A percentile compares a stretch with the other conserved stretches of the same genome.
These are phyloP conservation scores for Penicillium psychrofluorescens DNA, from an alignment of 495 filamentous ascomycete genomes.

Conservation along the genomic window DNA sequence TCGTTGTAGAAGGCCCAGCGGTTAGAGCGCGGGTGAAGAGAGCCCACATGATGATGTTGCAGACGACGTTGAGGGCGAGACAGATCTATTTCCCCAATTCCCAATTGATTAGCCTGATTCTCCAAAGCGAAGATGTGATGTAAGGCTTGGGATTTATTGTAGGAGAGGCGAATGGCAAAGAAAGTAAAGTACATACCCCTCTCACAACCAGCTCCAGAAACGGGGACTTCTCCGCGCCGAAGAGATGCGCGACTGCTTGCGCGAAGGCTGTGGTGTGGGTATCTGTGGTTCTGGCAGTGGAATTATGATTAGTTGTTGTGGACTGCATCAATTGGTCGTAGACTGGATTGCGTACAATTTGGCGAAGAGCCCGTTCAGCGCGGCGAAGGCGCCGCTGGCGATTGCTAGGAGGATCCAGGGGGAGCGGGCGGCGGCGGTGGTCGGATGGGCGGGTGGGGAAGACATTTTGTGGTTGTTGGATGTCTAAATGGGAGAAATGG, in stretches of 20 bases:
- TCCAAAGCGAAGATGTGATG: too few species aligned
- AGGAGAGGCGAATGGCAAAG: background rate
- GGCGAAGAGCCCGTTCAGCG: constrained; percentile 92
- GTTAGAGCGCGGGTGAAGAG: constrained; percentile 78
- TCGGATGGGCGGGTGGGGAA: background rate
- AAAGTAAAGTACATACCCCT: constrained; percentile 48
- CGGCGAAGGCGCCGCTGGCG: constrained; percentile 82
- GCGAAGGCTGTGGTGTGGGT: constrained; percentile 69
- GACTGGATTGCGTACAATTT: constrained; percentile 60
- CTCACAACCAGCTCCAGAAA: constrained; percentile 60
- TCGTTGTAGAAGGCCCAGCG: constrained; percentile 73
- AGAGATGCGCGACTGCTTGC: constrained; percentile 48
- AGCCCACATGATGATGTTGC: constrained; percentile 94
- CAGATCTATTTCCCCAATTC: constrained; percentile 49
- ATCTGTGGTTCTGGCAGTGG: constrained; percentile 66
- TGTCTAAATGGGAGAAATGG: too few species aligned
- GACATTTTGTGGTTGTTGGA: constrained; percentile 4
- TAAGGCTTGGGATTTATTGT: too few species aligned
- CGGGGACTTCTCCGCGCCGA: constrained; percentile 45
- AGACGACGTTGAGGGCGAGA: constrained; percentile 79
- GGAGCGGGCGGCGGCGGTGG: constrained; percentile 7
- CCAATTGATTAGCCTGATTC: too few species aligned
- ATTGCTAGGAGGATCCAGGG: constrained; percentile 77
- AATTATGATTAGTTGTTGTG: background rate
- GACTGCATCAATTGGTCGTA: background rate